Evolutionary conservation across 345 rosid genomes (phyloP).

Genomic region (Camelina laxa): DNA sequence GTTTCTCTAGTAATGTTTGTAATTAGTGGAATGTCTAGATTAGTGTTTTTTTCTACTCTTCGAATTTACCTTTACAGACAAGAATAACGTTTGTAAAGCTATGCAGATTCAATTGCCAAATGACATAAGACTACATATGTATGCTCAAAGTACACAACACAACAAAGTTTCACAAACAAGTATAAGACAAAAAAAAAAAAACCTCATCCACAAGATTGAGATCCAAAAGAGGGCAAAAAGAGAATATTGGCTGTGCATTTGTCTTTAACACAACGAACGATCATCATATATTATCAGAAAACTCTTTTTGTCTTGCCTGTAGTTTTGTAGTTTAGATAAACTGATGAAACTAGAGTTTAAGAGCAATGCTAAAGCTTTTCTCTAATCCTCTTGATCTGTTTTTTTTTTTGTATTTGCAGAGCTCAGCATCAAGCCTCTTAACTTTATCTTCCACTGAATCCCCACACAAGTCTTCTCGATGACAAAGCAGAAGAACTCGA

Average conservation of each 20-base stretch:
- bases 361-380: too few relatives aligned
- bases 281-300: constrained; percentile 20
- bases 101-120: neutral
- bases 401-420: constrained; percentile 54
- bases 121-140: too few relatives aligned
- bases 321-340: neutral
- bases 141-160: constrained; percentile 16
- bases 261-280: constrained; percentile 24
- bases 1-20: neutral
- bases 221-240: constrained; percentile 31
- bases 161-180: constrained; percentile 20
- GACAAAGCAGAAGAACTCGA: too few relatives aligned
- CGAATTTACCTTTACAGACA: neutral
- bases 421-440: constrained; percentile 78
- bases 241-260: constrained; percentile 17
- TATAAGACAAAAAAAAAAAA: neutral
- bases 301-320: constrained; percentile 21
- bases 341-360: too few relatives aligned
- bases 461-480: constrained; percentile 47
- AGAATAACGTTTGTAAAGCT: neutral
- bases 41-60: neutral
- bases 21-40: too few relatives aligned
- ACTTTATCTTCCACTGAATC: constrained; percentile 89
- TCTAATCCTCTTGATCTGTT: too few relatives aligned
- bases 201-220: constrained; percentile 31